These are phyloP conservation scores for Spiraea crenata DNA, from an alignment of 331 rosid species.

Conservation along the genomic window DNA sequence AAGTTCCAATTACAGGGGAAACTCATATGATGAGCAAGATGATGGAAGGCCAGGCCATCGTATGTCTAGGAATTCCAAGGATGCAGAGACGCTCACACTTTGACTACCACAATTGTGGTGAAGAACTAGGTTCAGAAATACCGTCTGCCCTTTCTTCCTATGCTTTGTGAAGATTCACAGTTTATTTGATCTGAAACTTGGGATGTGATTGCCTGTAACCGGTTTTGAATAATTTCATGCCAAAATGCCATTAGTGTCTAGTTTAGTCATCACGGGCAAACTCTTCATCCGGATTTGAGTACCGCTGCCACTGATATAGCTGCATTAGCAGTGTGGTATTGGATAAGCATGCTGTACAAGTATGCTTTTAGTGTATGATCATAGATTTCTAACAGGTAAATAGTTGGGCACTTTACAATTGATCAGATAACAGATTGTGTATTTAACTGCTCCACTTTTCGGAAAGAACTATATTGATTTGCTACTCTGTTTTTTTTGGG, in stretches of 20 bases:
- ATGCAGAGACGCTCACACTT: conserved; percentile 56
- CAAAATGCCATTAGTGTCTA: conserved; percentile 3
- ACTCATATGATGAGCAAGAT: conserved; percentile 55
- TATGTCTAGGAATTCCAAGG: conserved; percentile 50
- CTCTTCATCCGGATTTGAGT: background rate
- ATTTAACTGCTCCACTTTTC: background rate
- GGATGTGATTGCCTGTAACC: conserved; percentile 4
- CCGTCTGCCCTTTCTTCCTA: background rate
- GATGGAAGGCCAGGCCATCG: conserved; percentile 56
- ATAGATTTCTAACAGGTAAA: background rate
- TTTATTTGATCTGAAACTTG: background rate
- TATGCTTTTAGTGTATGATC: background rate
- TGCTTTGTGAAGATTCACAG: conserved; percentile 2
- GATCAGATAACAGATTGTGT: background rate
- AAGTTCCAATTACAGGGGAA: conserved; percentile 64
- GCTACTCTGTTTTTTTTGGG: background rate
- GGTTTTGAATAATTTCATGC: conserved; percentile 22
- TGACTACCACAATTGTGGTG: conserved; percentile 18
- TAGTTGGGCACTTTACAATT: background rate
- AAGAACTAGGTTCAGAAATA: background rate
- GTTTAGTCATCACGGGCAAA: conserved; percentile 9
- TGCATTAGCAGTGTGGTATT: background rate
- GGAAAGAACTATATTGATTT: background rate
- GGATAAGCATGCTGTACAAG: no score
- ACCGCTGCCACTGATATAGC: background rate